Conservation (phyloP, 768 basidiomycete species). For the Coprinopsis sp. region DNA sequence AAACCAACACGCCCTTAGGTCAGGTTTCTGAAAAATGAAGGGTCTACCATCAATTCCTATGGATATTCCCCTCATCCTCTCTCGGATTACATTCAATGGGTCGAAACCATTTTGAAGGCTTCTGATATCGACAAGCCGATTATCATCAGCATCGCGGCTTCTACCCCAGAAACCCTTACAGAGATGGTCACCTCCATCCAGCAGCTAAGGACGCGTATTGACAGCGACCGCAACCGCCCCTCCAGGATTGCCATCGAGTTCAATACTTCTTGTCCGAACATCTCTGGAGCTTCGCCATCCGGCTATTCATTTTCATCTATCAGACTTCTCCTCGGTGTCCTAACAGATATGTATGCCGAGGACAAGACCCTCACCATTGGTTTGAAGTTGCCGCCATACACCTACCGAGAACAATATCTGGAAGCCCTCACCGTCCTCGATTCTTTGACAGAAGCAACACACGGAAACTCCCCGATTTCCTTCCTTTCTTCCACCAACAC, state of each 20-base stretch:
- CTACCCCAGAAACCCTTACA: constrained; percentile 44
- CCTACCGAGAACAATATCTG: constrained; percentile 55
- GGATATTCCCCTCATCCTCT: constrained; percentile 83
- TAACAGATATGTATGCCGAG: constrained; percentile 42
- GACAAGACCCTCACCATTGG: constrained; percentile 64
- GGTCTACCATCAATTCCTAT: constrained; percentile 77
- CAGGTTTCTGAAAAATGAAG: constrained; percentile 44
- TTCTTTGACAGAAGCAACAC: constrained; percentile 26
- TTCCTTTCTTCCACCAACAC: constrained; percentile 83
- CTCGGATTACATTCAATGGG: constrained; percentile 59
- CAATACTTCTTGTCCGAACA: constrained; percentile 85
- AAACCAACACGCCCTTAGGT: constrained; percentile 38
- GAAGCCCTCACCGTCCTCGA: constrained; percentile 49
- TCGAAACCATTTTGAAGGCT: constrained; percentile 42
- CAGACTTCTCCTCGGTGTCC: constrained; percentile 46
- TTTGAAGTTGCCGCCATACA: constrained; percentile 76
- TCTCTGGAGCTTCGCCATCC: constrained; percentile 54
- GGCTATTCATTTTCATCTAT: constrained; percentile 58
- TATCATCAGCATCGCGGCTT: constrained; percentile 76
- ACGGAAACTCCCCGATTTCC: constrained; percentile 43
- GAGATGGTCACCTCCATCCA: constrained; percentile 61
- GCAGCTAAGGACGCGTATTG: constrained; percentile 42
- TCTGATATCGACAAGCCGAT: constrained; percentile 42
- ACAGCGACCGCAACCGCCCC: constrained; percentile 16
- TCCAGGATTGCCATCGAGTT: constrained; percentile 66